phyloP scores from a whole-genome alignment of 1,139 yeast species.

The Scheffersomyces insectosa region DNA sequence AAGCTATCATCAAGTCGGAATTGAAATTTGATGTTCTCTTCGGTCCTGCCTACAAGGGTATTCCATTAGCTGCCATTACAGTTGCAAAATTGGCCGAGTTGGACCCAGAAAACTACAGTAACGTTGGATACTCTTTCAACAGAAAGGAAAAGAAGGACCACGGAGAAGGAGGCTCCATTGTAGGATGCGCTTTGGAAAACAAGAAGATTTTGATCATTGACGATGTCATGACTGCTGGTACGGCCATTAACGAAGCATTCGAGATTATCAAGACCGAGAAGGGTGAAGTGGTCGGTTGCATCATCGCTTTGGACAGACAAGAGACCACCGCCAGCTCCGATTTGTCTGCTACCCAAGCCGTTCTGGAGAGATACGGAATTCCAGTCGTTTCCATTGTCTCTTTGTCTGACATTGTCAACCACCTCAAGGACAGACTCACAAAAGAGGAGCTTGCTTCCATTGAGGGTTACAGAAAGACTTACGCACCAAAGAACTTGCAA shows the following conservation, averaged over 20 bases:
- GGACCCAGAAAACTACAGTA: conserved; percentile 70
- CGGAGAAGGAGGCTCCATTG: conserved; percentile 97
- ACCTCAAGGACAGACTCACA: conserved; percentile 56
- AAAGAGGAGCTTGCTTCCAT: conserved; percentile 56
- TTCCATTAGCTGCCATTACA: conserved; percentile 91
- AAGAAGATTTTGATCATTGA: conserved; percentile 83
- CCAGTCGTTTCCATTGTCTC: conserved; percentile 85
- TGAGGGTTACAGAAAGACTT: conserved; percentile 57
- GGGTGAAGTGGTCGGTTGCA: conserved; percentile 79
- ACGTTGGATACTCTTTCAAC: conserved; percentile 72
- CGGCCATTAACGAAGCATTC: conserved; percentile 94
- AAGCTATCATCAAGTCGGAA: conserved; percentile 77
- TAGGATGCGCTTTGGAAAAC: conserved; percentile 73
- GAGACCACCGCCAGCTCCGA: conserved; percentile 74
- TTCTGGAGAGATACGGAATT: conserved; percentile 67
- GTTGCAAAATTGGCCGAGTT: conserved; percentile 90
- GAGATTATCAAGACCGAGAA: conserved; percentile 68
- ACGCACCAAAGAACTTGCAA: conserved; percentile 37
- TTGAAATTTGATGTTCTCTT: conserved; percentile 86
- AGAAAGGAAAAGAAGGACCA: conserved; percentile 96
- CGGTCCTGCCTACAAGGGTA: conserved; percentile 98
- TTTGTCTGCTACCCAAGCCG: conserved; percentile 79
- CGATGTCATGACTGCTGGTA: conserved; percentile 98
- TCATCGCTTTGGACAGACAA: conserved; percentile 93
- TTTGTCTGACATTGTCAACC: conserved; percentile 69